These are phyloP conservation scores for Fraxinus ornus DNA, from an alignment of 305 asterid genomes.

Conservation along the genomic window DNA sequence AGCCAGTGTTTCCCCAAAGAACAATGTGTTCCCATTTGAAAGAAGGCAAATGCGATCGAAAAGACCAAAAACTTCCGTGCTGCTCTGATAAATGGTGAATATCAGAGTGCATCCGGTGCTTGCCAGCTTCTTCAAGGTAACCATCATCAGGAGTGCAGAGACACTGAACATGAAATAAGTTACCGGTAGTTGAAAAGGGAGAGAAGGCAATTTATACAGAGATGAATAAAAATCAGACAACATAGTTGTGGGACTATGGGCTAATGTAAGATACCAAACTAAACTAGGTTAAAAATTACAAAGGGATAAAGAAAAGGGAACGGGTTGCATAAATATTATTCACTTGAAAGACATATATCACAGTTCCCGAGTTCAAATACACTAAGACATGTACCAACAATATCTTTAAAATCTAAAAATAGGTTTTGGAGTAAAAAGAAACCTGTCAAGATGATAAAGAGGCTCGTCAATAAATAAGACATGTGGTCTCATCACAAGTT, in stretches of 20 bases:
- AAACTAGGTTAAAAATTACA: constrained; percentile 5
- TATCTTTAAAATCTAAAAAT: not conserved
- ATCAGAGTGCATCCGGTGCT: constrained; percentile 93
- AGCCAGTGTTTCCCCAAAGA: constrained; percentile 98
- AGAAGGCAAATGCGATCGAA: constrained; percentile 95
- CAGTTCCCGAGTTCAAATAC: not conserved
- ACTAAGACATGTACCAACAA: not conserved
- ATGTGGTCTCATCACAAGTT: constrained; percentile 92
- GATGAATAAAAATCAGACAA: constrained; percentile 1
- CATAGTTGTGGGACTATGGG: not conserved
- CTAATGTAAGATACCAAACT: constrained; percentile 8
- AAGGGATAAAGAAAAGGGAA: not conserved
- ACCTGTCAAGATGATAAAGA: constrained; percentile 99
- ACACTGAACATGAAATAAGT: constrained; percentile 50
- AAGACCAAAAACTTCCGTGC: constrained; percentile 99
- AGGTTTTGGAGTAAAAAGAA: constrained; percentile 17
- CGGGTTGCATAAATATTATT: not conserved
- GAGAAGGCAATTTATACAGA: not conserved
- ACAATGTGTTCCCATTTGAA: constrained; percentile 94
- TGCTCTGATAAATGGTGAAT: constrained; percentile 94
- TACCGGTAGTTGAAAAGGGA: constrained; percentile 16
- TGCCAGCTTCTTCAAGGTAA: constrained; percentile 95
- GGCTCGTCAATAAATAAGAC: constrained; percentile 94
- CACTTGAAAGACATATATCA: not conserved
- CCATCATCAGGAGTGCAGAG: constrained; percentile 98